Evolutionary conservation across 805 yeast genomes (phyloP), one percentile per base, ranked within the genome.

Genomic region (Peterozyma toletana): DNA sequence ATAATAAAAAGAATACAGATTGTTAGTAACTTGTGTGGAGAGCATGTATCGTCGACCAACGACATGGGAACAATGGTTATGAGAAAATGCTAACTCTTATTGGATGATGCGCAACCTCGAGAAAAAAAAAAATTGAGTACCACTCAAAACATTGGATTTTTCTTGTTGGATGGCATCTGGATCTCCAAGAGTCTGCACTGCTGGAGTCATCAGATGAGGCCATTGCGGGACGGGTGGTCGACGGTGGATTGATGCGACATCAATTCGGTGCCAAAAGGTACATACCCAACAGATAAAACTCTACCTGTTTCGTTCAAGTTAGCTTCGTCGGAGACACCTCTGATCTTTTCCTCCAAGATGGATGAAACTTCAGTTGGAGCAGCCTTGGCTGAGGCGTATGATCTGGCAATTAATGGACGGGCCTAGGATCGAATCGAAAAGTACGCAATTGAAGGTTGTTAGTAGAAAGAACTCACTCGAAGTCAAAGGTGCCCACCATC

Each of bases 281-380:
- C 88, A 59, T 76, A 82, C 88, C 88, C 99, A 67, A 93, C 96
- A 58, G 97, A 85, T 68, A 93, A 80, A 66, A 93, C 99, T 77
- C 96, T 88, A 73, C 99, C 99, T 68, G 99, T 95, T 78, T 93
- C 99, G 73, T 93, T 88, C 66, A 93, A 83, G 84, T 87, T 82
- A 62, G 96, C 87, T 74, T 91, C 98, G 64, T 88, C 93, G 54
- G 96, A 82, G 62, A 91, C 95, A 76, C 99, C 99, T 79, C 96
- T 90, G 78, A 93, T 93, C 77, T 95, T 89, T 74, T 93, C 96
- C 79, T 93, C 99, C 67, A 93, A 83, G 76, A 93, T 93, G 50
- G 98, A 88, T 58, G 99, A 90, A 57, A 93, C 99, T 78, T 93
- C 99, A 58, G 98, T 93, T 69, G 99, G 98, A 60, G 95, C 89